Conservation (phyloP, 306 rosid genomes). For the Castanopsis chinensis region DNA sequence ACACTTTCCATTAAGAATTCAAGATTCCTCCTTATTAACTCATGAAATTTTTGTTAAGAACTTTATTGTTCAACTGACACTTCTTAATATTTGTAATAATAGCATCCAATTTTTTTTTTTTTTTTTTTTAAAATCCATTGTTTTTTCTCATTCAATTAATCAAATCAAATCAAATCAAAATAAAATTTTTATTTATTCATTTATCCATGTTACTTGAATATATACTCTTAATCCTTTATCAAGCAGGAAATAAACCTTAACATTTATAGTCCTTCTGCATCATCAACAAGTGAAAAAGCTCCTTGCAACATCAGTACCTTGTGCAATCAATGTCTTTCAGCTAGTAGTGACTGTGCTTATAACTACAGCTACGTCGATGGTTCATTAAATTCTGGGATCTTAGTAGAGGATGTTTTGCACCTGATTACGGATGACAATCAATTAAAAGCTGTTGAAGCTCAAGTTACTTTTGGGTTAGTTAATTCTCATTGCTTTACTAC, state of each 20-base stretch:
- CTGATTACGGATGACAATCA: constrained; percentile 34
- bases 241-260: constrained; percentile 40
- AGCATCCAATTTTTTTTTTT: no score
- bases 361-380: constrained; percentile 40
- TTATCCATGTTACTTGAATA: no score
- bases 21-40: no score
- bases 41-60: no score
- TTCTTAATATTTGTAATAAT: no score
- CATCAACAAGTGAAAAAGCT: constrained; percentile 62
- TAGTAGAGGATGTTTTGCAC: no score
- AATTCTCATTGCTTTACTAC: neutral
- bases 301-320: constrained; percentile 53
- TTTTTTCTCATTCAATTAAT: no score
- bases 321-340: constrained; percentile 61
- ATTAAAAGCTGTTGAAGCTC: constrained; percentile 28
- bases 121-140: no score
- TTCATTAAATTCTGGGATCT: constrained; percentile 60
- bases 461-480: constrained; percentile 71
- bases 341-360: constrained; percentile 51
- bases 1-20: no score
- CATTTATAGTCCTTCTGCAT: constrained; percentile 58
- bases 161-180: no score
- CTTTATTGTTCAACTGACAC: no score
- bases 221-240: constrained; percentile 6
- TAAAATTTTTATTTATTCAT: no score